Percentiles rank a stretch among this genome's conserved stretches.
phyloP scores from a whole-genome alignment of 164 flowering plant species.

The Vitis amurensis region DNA sequence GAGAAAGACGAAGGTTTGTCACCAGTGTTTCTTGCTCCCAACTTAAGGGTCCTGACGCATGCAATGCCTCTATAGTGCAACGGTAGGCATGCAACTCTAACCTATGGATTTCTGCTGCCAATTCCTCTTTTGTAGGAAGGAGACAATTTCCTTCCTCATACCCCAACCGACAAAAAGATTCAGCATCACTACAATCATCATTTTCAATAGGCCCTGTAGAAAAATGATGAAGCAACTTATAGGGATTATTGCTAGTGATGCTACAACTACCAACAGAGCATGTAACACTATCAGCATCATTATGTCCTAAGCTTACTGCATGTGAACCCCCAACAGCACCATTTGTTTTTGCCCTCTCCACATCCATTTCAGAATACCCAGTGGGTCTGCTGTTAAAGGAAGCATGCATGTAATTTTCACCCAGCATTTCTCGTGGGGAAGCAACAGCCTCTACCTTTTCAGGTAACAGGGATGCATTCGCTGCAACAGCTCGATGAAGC shows the following conservation, averaged over 20 bases:
- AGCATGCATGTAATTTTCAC: conserved; percentile 50
- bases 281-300: conserved; percentile 44
- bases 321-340: conserved; percentile 30
- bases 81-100: conserved; percentile 90
- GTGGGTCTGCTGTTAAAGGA: conserved; percentile 38
- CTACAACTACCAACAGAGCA: conserved; percentile 93
- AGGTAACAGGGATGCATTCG: conserved; percentile 23
- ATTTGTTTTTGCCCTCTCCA: conserved; percentile 36
- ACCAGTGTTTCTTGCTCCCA: conserved; percentile 88
- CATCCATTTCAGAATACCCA: conserved; percentile 40
- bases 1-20: conserved; percentile 81
- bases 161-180: conserved; percentile 48
- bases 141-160: conserved; percentile 33
- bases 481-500: conserved; percentile 15
- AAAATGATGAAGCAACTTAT: conserved; percentile 22
- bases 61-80: conserved; percentile 75
- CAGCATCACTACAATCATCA: conserved; percentile 59
- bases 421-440: conserved; percentile 44
- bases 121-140: conserved; percentile 41
- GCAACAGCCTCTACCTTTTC: conserved; percentile 63
- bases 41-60: conserved; percentile 89
- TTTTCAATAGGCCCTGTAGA: conserved; percentile 33
- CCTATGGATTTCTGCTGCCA: conserved; percentile 60
- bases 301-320: conserved; percentile 38
- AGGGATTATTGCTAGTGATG: conserved; percentile 29